Percentiles rank a stretch among this genome's conserved stretches.
phyloP scores from a whole-genome alignment of 2,329 filamentous ascomycete genomes.

The Talaromyces verruculosus region DNA sequence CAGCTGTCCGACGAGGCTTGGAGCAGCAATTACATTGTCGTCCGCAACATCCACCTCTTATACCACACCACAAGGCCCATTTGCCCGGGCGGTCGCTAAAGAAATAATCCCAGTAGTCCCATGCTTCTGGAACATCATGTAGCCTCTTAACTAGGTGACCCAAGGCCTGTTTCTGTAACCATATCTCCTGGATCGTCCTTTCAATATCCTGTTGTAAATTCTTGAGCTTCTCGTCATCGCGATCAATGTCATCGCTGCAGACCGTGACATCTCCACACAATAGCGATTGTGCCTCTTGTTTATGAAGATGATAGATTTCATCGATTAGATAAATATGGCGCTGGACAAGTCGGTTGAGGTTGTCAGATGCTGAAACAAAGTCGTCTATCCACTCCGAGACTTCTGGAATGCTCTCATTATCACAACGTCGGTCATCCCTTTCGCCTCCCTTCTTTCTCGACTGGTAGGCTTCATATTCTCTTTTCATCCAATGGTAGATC shows the following conservation, averaged over 20 bases:
- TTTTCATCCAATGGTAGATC: background rate
- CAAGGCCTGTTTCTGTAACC: background rate
- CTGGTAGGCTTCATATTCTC: constrained; percentile 6
- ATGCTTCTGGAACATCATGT: background rate
- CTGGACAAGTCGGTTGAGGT: constrained; percentile 2
- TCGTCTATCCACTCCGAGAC: constrained; percentile 5
- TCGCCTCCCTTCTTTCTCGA: background rate
- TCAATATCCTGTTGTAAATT: background rate
- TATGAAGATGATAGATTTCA: constrained; percentile 1
- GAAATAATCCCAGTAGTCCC: background rate
- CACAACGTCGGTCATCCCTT: background rate
- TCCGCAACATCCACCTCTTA: background rate
- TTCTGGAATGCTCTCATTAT: background rate
- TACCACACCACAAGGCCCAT: background rate
- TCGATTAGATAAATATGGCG: constrained; percentile 8
- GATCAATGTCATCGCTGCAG: background rate
- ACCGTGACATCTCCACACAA: background rate
- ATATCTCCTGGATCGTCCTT: constrained; percentile 1
- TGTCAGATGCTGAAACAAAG: background rate
- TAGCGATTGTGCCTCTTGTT: constrained; percentile 4
- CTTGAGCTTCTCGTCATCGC: background rate
- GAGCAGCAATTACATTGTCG: background rate
- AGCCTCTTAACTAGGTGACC: background rate
- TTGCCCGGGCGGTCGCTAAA: background rate
- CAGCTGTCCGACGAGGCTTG: constrained; percentile 7